These are phyloP conservation scores for Hanseniaspora nectarophila DNA, from an alignment of 805 yeast species.

Conservation along the genomic window DNA sequence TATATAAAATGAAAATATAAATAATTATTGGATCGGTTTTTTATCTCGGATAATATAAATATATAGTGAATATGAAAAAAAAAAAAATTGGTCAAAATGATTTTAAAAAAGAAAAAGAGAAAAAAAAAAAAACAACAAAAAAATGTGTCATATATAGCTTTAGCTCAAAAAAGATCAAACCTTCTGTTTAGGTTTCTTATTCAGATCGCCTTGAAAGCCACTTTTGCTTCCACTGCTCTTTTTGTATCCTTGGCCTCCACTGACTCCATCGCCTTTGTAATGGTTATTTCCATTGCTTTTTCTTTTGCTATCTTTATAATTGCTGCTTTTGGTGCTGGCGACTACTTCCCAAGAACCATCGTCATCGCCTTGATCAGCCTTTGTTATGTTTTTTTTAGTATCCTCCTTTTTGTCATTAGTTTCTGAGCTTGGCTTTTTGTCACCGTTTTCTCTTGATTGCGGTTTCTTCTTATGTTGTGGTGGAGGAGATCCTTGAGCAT, in stretches of 20 bases:
- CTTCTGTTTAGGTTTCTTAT: neutral
- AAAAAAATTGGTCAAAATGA: neutral
- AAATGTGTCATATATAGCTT: too few species aligned
- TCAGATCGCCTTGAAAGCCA: neutral
- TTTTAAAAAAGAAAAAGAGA: neutral
- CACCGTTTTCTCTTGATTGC: neutral
- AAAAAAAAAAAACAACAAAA: too few species aligned
- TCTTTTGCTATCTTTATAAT: conserved; percentile 18
- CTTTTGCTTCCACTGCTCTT: conserved; percentile 19
- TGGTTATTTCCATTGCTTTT: conserved; percentile 15
- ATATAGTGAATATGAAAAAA: too few species aligned
- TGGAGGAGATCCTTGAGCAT: neutral
- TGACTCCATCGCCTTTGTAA: neutral
- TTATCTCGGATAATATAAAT: neutral
- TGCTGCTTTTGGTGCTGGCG: conserved; percentile 17
- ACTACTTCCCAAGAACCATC: conserved; percentile 12
- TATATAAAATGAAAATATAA: neutral
- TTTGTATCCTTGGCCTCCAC: conserved; percentile 24
- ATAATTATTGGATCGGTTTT: neutral
- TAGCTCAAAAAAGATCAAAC: neutral
- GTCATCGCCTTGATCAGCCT: neutral
- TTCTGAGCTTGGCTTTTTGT: neutral
- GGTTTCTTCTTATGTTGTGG: neutral
- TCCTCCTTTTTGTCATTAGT: neutral
- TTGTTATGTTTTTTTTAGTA: neutral